Evolutionary conservation across 2,329 filamentous ascomycete species (phyloP).

Genomic region (Aspergillus arachidicola): DNA sequence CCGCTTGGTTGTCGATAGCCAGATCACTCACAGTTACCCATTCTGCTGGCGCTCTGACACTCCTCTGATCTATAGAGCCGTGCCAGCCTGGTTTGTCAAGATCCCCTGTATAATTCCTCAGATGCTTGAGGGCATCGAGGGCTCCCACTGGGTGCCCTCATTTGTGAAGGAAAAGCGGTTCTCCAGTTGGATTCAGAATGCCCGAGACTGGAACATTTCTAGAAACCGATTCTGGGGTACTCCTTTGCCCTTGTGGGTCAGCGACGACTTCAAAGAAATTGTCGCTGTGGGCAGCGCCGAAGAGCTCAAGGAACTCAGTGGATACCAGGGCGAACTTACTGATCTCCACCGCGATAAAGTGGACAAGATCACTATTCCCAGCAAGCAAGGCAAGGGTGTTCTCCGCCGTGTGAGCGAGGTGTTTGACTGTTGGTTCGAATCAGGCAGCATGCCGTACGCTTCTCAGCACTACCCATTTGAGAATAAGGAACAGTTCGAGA

Average conservation of each 20-base stretch:
- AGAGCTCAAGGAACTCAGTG: slow-evolving; percentile 82
- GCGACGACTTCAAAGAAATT: slow-evolving; percentile 82
- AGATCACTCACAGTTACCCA: slow-evolving; percentile 87
- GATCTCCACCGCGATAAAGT: slow-evolving; percentile 93
- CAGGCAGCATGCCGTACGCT: slow-evolving; percentile 92
- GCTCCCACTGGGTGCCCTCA: slow-evolving; percentile 86
- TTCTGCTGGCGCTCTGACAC: slow-evolving; percentile 96
- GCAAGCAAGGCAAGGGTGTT: slow-evolving; percentile 81
- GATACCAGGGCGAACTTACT: slow-evolving; percentile 78
- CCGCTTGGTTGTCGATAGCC: slow-evolving; percentile 79
- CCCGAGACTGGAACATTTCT: slow-evolving; percentile 93
- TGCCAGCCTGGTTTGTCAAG: slow-evolving; percentile 93
- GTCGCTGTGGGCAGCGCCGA: slow-evolving; percentile 83
- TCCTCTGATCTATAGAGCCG: slow-evolving; percentile 86
- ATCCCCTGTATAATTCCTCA: slow-evolving; percentile 80
- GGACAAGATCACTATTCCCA: slow-evolving; percentile 91
- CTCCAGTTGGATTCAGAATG: slow-evolving; percentile 86
- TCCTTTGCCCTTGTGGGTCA: slow-evolving; percentile 88
- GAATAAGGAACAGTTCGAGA: slow-evolving; percentile 77
- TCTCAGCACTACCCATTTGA: slow-evolving; percentile 91
- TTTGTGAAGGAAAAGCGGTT: slow-evolving; percentile 93
- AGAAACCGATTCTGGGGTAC: slow-evolving; percentile 96
- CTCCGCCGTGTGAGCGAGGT: slow-evolving; percentile 82
- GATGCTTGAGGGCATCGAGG: slow-evolving; percentile 88
- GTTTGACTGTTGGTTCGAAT: slow-evolving; percentile 97